Percentiles rank a stretch among this genome's conserved stretches.
Evolutionary conservation across 1,284 basidiomycete genomes (phyloP).

Genomic region (Sporisorium sorghi): DNA sequence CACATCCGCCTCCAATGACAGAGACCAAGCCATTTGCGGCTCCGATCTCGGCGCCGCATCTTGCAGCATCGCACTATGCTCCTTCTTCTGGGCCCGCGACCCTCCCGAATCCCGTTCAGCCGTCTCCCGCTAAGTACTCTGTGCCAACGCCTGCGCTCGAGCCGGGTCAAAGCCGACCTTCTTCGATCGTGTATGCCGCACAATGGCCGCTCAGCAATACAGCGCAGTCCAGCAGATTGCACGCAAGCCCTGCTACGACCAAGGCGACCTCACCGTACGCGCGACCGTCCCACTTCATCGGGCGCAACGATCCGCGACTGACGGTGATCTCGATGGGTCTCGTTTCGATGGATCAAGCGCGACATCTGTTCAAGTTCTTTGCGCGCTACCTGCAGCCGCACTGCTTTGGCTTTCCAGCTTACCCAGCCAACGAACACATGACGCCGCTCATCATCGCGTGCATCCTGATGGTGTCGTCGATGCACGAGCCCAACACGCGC

Average conservation of each 20-base stretch:
- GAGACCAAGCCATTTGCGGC: conserved; percentile 1
- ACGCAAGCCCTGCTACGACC: not conserved
- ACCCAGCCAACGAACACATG: conserved; percentile 59
- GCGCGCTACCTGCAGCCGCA: conserved; percentile 60
- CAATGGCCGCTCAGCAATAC: conserved; percentile 15
- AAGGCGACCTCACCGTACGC: conserved; percentile 42
- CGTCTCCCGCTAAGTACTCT: conserved; percentile 1
- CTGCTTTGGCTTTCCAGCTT: conserved; percentile 62
- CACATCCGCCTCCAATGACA: not conserved
- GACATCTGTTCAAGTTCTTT: conserved; percentile 61
- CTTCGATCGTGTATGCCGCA: conserved; percentile 28
- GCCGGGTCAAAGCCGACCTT: conserved; percentile 36
- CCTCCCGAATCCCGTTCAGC: not conserved
- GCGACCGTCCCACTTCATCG: conserved; percentile 41
- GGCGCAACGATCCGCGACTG: conserved; percentile 58
- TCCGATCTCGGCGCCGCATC: conserved; percentile 9
- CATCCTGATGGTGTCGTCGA: conserved; percentile 57
- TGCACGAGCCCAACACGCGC: conserved; percentile 53
- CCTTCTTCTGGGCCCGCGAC: not conserved
- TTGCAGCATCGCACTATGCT: conserved; percentile 1
- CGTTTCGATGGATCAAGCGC: conserved; percentile 55
- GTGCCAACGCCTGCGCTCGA: conserved; percentile 14
- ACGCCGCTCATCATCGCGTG: conserved; percentile 63
- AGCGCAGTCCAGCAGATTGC: not conserved
- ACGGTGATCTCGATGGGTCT: conserved; percentile 60